These are phyloP conservation scores for Cerrena zonata DNA, from an alignment of 1,284 basidiomycete genomes.

Conservation along the genomic window DNA sequence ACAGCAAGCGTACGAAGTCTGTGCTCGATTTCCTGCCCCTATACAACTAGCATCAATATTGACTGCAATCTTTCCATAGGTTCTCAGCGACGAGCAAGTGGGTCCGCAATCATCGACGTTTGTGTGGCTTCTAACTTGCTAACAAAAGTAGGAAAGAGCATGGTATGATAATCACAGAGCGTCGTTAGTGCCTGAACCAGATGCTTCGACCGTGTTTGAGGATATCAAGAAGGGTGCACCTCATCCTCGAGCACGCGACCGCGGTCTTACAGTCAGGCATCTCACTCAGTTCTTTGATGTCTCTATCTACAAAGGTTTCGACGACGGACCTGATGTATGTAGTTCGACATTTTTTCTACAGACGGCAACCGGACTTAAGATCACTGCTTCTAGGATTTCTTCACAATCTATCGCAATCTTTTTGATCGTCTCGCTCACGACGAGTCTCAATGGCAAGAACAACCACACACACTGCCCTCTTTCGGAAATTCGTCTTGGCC, in stretches of 20 bases:
- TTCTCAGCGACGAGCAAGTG: slow-evolving; percentile 89
- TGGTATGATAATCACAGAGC: slow-evolving; percentile 97
- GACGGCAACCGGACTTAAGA: too few species aligned
- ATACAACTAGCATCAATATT: neutral
- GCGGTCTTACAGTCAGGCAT: slow-evolving; percentile 78
- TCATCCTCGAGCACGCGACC: slow-evolving; percentile 64
- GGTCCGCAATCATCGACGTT: slow-evolving; percentile 19
- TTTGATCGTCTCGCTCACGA: slow-evolving; percentile 83
- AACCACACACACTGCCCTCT: slow-evolving; percentile 56
- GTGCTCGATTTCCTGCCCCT: neutral
- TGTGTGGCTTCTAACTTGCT: slow-evolving; percentile 10
- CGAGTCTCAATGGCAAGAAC: slow-evolving; percentile 58
- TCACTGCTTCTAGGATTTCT: slow-evolving; percentile 82
- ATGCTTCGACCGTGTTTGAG: slow-evolving; percentile 77
- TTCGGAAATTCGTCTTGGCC: slow-evolving; percentile 81
- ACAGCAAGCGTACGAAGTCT: slow-evolving; percentile 91
- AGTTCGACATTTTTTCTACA: too few species aligned
- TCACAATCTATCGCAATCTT: slow-evolving; percentile 82
- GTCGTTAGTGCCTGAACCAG: slow-evolving; percentile 77
- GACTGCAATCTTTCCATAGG: slow-evolving; percentile 37
- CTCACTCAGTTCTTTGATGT: slow-evolving; percentile 83
- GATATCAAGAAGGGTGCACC: slow-evolving; percentile 74
- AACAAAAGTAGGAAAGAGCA: slow-evolving; percentile 77
- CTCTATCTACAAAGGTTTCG: slow-evolving; percentile 65
- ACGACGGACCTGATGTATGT: slow-evolving; percentile 68